Conservation (phyloP, 225 moss, liverwort and hornwort species). For the Bryum argenteum region DNA sequence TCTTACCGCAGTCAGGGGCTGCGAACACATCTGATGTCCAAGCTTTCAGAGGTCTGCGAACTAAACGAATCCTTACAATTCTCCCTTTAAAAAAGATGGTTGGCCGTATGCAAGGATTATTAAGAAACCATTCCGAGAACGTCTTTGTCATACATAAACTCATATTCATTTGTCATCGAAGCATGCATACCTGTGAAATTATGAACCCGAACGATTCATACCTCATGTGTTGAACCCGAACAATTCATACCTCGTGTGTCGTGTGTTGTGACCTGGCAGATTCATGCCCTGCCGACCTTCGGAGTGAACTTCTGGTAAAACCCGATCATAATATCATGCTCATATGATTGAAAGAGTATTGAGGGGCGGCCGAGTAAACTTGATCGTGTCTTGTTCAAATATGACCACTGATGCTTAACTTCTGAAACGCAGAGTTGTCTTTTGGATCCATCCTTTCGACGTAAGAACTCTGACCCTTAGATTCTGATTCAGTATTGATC, state of each 20-base stretch:
- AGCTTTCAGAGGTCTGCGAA: conserved; percentile 17
- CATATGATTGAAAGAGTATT: neutral
- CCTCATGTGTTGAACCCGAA: neutral
- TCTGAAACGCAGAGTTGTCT: conserved; percentile 29
- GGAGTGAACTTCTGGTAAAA: conserved; percentile 22
- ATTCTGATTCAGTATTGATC: no score
- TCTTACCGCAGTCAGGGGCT: neutral
- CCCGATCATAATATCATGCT: neutral
- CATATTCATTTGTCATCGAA: neutral
- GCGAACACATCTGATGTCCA: neutral
- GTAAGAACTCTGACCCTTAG: conserved; percentile 10
- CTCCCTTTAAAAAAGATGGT: neutral
- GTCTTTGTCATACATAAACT: neutral
- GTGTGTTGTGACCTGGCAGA: conserved; percentile 4
- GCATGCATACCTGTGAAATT: neutral
- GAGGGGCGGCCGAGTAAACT: neutral
- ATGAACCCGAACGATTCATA: neutral
- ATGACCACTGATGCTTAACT: conserved; percentile 13
- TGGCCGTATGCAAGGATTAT: neutral
- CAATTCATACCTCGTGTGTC: neutral
- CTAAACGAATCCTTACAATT: neutral
- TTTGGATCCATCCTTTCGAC: conserved; percentile 30
- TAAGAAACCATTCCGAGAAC: neutral
- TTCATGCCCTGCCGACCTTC: neutral
- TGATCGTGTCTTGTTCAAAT: neutral